phyloP scores from a whole-genome alignment of 2,329 filamentous ascomycete species.

The Paraconiothyrium brasiliense region DNA sequence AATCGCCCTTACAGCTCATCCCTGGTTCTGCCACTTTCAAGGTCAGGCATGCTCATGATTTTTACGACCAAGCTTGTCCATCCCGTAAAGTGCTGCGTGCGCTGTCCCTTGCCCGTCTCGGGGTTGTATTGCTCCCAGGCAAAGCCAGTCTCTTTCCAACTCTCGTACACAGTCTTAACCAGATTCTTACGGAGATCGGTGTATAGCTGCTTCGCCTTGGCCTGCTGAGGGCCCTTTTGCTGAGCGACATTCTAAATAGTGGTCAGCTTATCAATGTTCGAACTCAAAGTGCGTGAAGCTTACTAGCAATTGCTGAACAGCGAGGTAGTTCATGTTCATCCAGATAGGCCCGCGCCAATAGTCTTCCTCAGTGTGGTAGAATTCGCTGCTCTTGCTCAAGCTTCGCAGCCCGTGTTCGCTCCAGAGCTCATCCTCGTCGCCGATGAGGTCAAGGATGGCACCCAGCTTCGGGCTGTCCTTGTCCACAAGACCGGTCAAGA shows the following conservation, averaged over 20 bases:
- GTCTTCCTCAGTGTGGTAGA: slow-evolving; percentile 92
- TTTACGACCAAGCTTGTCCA: slow-evolving; percentile 99
- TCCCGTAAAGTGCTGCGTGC: slow-evolving; percentile 96
- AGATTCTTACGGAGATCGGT: slow-evolving; percentile 80
- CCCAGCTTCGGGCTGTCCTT: slow-evolving; percentile 78
- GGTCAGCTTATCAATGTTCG: slow-evolving; percentile 16
- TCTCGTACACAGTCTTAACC: slow-evolving; percentile 85
- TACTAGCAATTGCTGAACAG: slow-evolving; percentile 77
- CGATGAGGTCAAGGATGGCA: slow-evolving; percentile 78
- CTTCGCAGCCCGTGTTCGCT: slow-evolving; percentile 88
- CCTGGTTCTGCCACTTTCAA: slow-evolving; percentile 49
- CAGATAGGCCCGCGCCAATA: slow-evolving; percentile 97
- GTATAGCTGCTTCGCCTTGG: slow-evolving; percentile 78
- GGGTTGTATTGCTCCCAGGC: slow-evolving; percentile 99
- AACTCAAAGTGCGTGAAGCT: slow-evolving; percentile 18
- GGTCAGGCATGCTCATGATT: slow-evolving; percentile 92
- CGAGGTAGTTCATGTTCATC: slow-evolving; percentile 97
- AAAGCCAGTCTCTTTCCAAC: slow-evolving; percentile 91
- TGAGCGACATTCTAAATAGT: slow-evolving; percentile 69
- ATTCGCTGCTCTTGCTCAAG: slow-evolving; percentile 81
- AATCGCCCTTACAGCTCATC: slow-evolving; percentile 40
- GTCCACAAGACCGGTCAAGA: slow-evolving; percentile 82
- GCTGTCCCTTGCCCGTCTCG: slow-evolving; percentile 89
- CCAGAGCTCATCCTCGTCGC: slow-evolving; percentile 87
- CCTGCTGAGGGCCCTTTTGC: slow-evolving; percentile 71